phyloP scores from a whole-genome alignment of 257 asterid species.

The Gentiana macrophylla region DNA sequence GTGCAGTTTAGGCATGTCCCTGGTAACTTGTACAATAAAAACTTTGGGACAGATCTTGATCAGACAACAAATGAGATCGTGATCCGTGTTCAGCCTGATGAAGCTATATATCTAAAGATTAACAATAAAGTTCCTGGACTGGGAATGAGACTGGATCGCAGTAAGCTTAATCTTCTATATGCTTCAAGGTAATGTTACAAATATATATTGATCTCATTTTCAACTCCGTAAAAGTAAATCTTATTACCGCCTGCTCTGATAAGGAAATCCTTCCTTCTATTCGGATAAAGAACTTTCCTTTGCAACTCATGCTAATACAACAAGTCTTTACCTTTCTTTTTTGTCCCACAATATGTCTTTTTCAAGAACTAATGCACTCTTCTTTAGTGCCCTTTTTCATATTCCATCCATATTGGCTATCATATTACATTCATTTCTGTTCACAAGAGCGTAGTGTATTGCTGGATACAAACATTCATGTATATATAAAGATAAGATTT shows the following conservation, averaged over 20 bases:
- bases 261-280: no score
- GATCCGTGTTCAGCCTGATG: constrained; percentile 96
- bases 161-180: constrained; percentile 88
- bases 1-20: constrained; percentile 97
- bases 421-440: no score
- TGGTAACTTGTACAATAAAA: constrained; percentile 67
- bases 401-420: no score
- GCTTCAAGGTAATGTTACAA: constrained; percentile 57
- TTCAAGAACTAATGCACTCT: no score
- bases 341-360: no score
- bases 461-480: no score
- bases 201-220: background rate
- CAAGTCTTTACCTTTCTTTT: no score
- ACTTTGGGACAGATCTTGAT: constrained; percentile 70
- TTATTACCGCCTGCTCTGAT: background rate
- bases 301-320: no score
- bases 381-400: no score
- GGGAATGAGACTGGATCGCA: constrained; percentile 83
- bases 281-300: no score
- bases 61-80: constrained; percentile 92
- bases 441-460: no score
- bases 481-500: no score
- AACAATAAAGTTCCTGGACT: constrained; percentile 95
- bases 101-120: constrained; percentile 78
- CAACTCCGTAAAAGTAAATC: background rate